Conservation (phyloP, 1,284 basidiomycete species). For the Sporisorium exsertum region DNA sequence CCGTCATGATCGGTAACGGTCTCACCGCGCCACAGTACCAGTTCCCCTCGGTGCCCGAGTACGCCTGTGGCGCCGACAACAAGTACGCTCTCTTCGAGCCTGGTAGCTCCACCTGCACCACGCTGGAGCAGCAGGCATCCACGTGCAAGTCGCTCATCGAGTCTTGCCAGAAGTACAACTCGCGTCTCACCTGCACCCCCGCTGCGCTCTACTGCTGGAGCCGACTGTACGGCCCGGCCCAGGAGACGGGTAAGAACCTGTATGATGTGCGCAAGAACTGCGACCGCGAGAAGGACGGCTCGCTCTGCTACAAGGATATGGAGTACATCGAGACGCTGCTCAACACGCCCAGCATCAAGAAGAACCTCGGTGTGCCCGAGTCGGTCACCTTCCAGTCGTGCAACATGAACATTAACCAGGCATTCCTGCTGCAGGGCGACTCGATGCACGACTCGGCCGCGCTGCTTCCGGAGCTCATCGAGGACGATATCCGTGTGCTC, state of each 20-base stretch:
- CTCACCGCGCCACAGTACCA: conserved; percentile 66
- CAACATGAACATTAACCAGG: conserved; percentile 74
- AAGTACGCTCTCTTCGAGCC: conserved; percentile 78
- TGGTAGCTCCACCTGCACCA: conserved; percentile 77
- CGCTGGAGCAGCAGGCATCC: conserved; percentile 77
- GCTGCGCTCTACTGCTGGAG: conserved; percentile 71
- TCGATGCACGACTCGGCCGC: conserved; percentile 81
- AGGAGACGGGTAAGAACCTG: conserved; percentile 72
- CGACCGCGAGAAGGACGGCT: conserved; percentile 77
- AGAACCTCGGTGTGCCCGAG: conserved; percentile 77
- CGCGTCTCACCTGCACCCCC: conserved; percentile 73
- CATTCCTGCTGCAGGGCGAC: conserved; percentile 80
- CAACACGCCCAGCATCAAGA: conserved; percentile 75
- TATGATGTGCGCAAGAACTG: conserved; percentile 88
- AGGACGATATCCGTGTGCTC: conserved; percentile 80
- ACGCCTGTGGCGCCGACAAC: conserved; percentile 74
- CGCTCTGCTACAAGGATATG: conserved; percentile 75
- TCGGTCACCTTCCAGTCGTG: conserved; percentile 76
- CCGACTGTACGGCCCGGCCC: conserved; percentile 72
- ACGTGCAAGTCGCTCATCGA: conserved; percentile 77
- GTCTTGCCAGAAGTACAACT: conserved; percentile 66
- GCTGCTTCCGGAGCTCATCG: conserved; percentile 80
- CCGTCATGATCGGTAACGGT: conserved; percentile 68
- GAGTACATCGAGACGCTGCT: conserved; percentile 70
- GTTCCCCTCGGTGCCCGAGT: conserved; percentile 77